Percentiles rank a stretch among this genome's conserved stretches.
phyloP scores from a whole-genome alignment of 805 yeast species.

The Saturnispora quitensis region DNA sequence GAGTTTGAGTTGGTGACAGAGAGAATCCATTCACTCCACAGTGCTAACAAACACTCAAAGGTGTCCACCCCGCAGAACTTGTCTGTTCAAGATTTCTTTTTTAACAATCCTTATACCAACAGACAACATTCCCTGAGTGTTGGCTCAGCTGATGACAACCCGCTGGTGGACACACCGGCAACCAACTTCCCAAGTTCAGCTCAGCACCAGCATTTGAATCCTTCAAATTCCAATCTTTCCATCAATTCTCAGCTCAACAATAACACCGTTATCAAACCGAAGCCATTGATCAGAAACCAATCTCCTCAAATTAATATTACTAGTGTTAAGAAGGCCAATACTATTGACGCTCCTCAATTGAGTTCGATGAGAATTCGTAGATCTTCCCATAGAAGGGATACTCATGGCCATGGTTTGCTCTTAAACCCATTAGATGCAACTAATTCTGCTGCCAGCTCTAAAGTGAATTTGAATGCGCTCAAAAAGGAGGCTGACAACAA shows the following conservation, averaged over 20 bases:
- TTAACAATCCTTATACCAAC: constrained; percentile 24
- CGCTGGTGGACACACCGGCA: background rate
- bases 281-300: constrained; percentile 12
- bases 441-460: background rate
- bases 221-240: background rate
- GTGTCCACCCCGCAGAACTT: constrained; percentile 15
- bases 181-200: background rate
- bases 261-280: constrained; percentile 21
- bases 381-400: constrained; percentile 5
- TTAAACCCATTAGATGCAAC: background rate
- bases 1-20: constrained; percentile 1
- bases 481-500: background rate
- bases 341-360: constrained; percentile 10
- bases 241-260: background rate
- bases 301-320: constrained; percentile 7
- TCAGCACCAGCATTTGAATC: constrained; percentile 1
- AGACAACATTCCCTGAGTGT: constrained; percentile 12
- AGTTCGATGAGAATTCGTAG: constrained; percentile 15
- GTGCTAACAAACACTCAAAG: background rate
- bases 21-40: constrained; percentile 4
- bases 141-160: constrained; percentile 10
- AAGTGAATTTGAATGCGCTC: background rate
- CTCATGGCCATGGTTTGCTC: constrained; percentile 6
- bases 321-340: constrained; percentile 3
- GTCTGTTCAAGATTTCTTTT: constrained; percentile 51